Evolutionary conservation across 2,329 filamentous ascomycete genomes (phyloP), one percentile per base, ranked within the genome.

Genomic region (Stachybotrys elegans): DNA sequence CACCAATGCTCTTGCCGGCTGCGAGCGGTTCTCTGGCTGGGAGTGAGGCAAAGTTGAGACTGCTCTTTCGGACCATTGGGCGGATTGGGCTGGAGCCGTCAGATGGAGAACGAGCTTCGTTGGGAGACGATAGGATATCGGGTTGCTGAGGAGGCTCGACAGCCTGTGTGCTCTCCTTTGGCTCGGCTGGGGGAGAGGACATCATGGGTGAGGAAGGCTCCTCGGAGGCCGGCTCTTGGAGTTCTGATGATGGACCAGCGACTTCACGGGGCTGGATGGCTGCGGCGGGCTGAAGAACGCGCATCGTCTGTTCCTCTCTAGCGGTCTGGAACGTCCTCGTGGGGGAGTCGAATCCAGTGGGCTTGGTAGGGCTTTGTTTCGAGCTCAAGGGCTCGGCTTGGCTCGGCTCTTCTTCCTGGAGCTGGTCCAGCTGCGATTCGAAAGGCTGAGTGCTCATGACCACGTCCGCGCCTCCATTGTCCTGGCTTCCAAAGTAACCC

Each of bases 21-120:
- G 83, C 81, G 42, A 97, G 72, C 27, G 92, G 92, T 58, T 97
- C 92, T 48, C 93, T 80, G 3, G 92, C 91, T 22, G 93, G 93
- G 12, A 98, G 73, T 16, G 93, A 89, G 29, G 93, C 89, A 67
- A 98, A 97, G 47, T 87, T 95, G 48, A 98, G 76, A 61, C 92
- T 97, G 66, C 91, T 95, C 73, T 97, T 97, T 48, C 92, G 84
- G 52, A 94, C 78, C 22, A 88, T 73, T 2, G 86, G 85, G 52
- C 88, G 78, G 40, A 86, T 81, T 0, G 87, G 87, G 53, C 85
- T 91, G 1, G 86, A 88, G 1, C 71, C 75, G 39, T 88, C 84
- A 3, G 84, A 87, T 14, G 78, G 77, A 4, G 83, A 85, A 48
- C 73, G 70, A 19, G 67, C 66, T 48, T 78, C 78, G 31, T 78